phyloP scores from a whole-genome alignment of 345 rosid species.

The Litchi chinensis region DNA sequence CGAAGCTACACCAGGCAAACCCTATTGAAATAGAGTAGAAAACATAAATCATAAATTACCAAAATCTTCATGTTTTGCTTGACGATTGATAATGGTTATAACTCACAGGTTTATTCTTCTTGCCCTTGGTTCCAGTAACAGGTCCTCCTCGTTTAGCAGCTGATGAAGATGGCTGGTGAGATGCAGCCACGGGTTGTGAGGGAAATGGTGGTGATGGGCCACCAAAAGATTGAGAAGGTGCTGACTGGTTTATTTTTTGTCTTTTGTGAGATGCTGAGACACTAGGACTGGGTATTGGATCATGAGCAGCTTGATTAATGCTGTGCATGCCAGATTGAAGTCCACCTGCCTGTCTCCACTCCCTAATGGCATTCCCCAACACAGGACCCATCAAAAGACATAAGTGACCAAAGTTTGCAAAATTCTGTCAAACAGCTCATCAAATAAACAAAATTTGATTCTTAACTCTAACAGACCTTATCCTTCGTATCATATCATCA shows the following conservation, averaged over 20 bases:
- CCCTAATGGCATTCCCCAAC: constrained; percentile 50
- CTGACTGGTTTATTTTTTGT: constrained; percentile 58
- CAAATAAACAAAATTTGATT: constrained; percentile 10
- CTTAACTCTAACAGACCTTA: constrained; percentile 51
- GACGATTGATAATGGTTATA: constrained; percentile 10
- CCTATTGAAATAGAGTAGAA: constrained; percentile 40
- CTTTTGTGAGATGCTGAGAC: constrained; percentile 77
- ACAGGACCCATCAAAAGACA: constrained; percentile 14
- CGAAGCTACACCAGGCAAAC: constrained; percentile 59
- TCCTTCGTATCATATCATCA: constrained; percentile 67
- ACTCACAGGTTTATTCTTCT: constrained; percentile 81
- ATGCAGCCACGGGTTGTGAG: constrained; percentile 51
- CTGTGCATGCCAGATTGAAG: constrained; percentile 55
- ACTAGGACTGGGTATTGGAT: constrained; percentile 73
- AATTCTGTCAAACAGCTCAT: constrained; percentile 10
- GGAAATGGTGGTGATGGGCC: constrained; percentile 65
- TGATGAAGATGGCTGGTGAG: constrained; percentile 64
- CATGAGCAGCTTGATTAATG: constrained; percentile 59
- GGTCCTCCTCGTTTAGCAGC: constrained; percentile 68
- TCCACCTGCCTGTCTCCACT: constrained; percentile 85
- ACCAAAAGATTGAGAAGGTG: constrained; percentile 64
- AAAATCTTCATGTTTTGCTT: constrained; percentile 4
- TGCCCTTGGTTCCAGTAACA: constrained; percentile 56
- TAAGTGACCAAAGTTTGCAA: constrained; percentile 11
- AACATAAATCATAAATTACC: not conserved